Percentiles rank a stretch among this genome's conserved stretches.
Evolutionary conservation across 192 early-diverging fungal genomes (phyloP).

Genomic region (Coemansia sp.): DNA sequence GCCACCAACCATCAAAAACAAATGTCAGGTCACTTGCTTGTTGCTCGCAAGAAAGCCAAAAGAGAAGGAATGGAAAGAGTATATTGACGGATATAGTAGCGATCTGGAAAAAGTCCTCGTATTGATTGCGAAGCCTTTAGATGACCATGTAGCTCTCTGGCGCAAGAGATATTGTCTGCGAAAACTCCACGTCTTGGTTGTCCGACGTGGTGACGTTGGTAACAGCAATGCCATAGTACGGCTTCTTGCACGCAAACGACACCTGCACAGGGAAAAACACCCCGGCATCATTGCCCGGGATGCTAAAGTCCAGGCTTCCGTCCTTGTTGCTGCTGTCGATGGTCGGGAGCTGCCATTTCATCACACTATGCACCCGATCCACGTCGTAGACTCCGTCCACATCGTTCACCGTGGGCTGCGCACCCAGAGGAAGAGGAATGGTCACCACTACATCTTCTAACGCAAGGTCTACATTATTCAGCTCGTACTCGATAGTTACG

Average conservation of each 20-base stretch:
- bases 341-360: slow-evolving; percentile 80
- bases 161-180: slow-evolving; percentile 67
- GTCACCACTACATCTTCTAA: slow-evolving; percentile 85
- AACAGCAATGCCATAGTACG: slow-evolving; percentile 78
- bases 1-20: neutral
- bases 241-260: slow-evolving; percentile 67
- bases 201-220: slow-evolving; percentile 47
- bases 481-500: slow-evolving; percentile 97
- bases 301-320: slow-evolving; percentile 82
- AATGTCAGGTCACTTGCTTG: too few species aligned
- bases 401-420: slow-evolving; percentile 72
- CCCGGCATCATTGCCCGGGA: slow-evolving; percentile 71
- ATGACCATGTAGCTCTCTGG: slow-evolving; percentile 84
- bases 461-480: slow-evolving; percentile 72
- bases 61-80: neutral
- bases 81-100: neutral
- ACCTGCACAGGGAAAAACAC: slow-evolving; percentile 50
- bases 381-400: slow-evolving; percentile 82
- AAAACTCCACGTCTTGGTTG: slow-evolving; percentile 66
- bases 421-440: slow-evolving; percentile 81
- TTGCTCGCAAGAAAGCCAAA: too few species aligned
- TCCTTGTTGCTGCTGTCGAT: slow-evolving; percentile 75
- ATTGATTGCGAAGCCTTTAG: slow-evolving; percentile 42
- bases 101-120: too few species aligned
- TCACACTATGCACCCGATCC: slow-evolving; percentile 64